Evolutionary conservation across 345 rosid genomes (phyloP), one percentile per base, ranked within the genome.

Genomic region (Euphorbia peplus): DNA sequence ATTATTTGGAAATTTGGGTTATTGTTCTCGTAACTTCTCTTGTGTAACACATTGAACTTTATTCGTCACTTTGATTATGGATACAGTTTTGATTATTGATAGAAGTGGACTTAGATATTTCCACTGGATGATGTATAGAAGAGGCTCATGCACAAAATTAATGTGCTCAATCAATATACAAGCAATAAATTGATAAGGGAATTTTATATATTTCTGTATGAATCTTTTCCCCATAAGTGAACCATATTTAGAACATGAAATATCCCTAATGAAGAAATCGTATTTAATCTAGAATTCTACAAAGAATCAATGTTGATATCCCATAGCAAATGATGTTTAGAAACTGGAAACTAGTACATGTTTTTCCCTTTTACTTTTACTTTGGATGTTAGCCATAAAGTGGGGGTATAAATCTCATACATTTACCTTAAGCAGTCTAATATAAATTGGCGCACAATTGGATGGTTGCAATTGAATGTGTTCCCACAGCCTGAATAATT

Each of bases 401-500:
- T 54, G 55, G 29, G 18, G 61, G 28, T 24, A 41, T 16, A 62
- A 55, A 18, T 46, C 47, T 50, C 29, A 28, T 16, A 24, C 75
- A 50, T 69, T 64, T 83, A 93, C 97, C 98, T 91, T 76, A 93
- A 76, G 84, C 95, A 85, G 70, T 93, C 97, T 79, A 88, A 77
- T 71, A 88, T 88, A 74, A 91, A 89, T 67, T 89, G 97, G 52
- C 98, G 96, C 69, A 89, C 97, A 75, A 83, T 84, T 61, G 97
- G 98, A 86, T 93, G 98, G 77, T 91, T 93, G 86, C 98, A 93
- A 79, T 93, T 93, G 77, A 93, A 86, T 69, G 98, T 93, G 79
- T 93, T 93, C 59, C 98, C 98, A 77, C 96, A 93, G 51, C 98
- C 98, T 46, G 98, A 91, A 87, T 93, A 93, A 66, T 93, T 93